Conservation (phyloP, 2,329 filamentous ascomycete genomes). For the Pseudogymnoascus sp. region DNA sequence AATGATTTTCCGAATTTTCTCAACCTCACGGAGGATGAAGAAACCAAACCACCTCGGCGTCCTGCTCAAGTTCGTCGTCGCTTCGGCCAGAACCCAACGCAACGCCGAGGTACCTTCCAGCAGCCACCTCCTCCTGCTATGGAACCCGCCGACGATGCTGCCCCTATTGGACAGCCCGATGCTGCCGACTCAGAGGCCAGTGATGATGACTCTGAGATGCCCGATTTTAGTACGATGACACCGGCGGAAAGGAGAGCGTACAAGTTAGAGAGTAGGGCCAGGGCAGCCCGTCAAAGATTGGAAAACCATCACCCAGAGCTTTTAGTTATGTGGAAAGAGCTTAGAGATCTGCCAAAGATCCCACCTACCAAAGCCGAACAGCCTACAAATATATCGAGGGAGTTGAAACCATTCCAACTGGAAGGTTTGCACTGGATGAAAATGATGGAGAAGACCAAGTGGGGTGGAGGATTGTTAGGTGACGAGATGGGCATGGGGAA, state of each 20-base stretch:
- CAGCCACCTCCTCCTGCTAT: constrained; percentile 25
- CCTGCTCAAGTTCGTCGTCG: constrained; percentile 18
- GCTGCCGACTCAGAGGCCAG: neutral
- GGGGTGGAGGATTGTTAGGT: constrained; percentile 82
- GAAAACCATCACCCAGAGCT: constrained; percentile 71
- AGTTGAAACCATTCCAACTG: constrained; percentile 86
- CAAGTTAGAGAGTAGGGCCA: constrained; percentile 29
- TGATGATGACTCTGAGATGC: neutral
- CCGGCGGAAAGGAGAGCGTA: constrained; percentile 23
- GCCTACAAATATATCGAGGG: constrained; percentile 68
- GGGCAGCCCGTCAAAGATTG: constrained; percentile 54
- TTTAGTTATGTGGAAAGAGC: constrained; percentile 72
- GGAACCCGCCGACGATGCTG: constrained; percentile 20
- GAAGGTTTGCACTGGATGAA: constrained; percentile 94
- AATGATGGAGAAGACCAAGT: constrained; percentile 74
- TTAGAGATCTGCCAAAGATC: constrained; percentile 61
- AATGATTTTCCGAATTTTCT: neutral
- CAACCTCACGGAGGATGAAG: constrained; percentile 9
- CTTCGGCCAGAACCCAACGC: neutral
- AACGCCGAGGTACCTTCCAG: neutral
- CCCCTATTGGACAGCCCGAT: neutral
- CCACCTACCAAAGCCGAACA: constrained; percentile 56
- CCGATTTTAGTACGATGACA: constrained; percentile 14
- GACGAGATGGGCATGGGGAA: constrained; percentile 99
- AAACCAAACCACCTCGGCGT: constrained; percentile 19